Conservation (phyloP, 768 basidiomycete genomes). For the Auriscalpium orientale region DNA sequence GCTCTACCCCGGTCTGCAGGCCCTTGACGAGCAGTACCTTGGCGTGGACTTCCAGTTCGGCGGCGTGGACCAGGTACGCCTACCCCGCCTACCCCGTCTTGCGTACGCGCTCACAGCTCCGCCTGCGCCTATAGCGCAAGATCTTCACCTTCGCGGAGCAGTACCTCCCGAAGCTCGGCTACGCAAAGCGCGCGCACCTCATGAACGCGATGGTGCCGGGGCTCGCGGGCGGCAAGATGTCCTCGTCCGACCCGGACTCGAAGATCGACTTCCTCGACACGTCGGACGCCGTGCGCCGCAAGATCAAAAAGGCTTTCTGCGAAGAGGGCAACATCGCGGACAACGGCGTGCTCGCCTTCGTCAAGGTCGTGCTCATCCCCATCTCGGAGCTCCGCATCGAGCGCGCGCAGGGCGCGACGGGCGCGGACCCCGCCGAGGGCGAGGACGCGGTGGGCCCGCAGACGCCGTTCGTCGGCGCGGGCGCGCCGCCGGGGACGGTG, state of each 20-base stretch:
- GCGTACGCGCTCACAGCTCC: neutral
- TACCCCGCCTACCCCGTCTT: neutral
- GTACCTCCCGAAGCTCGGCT: constrained; percentile 90
- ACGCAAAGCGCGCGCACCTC: constrained; percentile 89
- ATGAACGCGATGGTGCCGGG: constrained; percentile 99
- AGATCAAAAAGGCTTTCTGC: constrained; percentile 89
- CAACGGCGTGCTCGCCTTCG: constrained; percentile 85
- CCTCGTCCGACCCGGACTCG: constrained; percentile 92
- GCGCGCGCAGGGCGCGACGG: constrained; percentile 37
- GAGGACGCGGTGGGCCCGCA: constrained; percentile 44
- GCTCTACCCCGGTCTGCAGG: constrained; percentile 94
- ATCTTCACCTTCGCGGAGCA: constrained; percentile 98
- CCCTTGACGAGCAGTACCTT: constrained; percentile 95
- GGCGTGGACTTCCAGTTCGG: constrained; percentile 97
- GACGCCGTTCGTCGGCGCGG: constrained; percentile 54
- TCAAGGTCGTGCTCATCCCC: constrained; percentile 81
- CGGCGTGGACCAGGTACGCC: constrained; percentile 86
- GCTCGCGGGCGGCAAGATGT: constrained; percentile 94
- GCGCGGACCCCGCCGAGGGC: constrained; percentile 33
- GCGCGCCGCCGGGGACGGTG: constrained; percentile 74
- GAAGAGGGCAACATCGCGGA: constrained; percentile 85
- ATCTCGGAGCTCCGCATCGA: constrained; percentile 71
- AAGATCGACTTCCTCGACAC: constrained; percentile 97
- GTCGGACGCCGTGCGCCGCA: constrained; percentile 75
- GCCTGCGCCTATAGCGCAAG: constrained; percentile 57